Conservation (phyloP, 202 grass and related monocot species). For the Eragrostis tef region DNA sequence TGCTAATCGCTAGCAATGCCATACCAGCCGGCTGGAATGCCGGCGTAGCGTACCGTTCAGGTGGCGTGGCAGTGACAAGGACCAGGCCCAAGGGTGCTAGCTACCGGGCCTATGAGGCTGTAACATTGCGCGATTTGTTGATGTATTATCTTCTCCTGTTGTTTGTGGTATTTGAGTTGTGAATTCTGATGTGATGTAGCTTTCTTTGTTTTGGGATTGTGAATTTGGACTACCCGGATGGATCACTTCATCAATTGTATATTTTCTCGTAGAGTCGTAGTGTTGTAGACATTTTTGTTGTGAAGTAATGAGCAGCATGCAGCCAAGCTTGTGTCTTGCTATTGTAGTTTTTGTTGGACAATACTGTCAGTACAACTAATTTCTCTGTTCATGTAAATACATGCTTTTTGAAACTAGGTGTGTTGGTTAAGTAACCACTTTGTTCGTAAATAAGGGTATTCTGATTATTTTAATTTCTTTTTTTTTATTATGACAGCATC, state of each 20-base stretch:
- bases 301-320: background rate
- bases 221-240: background rate
- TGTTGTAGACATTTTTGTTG: slow-evolving; percentile 1
- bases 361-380: too few relatives aligned
- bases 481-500: too few relatives aligned
- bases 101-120: background rate
- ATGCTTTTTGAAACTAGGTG: too few relatives aligned
- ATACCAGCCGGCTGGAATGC: slow-evolving; percentile 65
- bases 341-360: too few relatives aligned
- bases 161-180: slow-evolving; percentile 22
- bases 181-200: background rate
- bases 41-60: slow-evolving; percentile 50
- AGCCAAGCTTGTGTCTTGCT: too few relatives aligned
- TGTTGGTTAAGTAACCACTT: too few relatives aligned
- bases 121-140: background rate
- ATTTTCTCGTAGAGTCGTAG: slow-evolving; percentile 1
- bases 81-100: slow-evolving; percentile 14
- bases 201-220: background rate
- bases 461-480: too few relatives aligned
- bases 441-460: too few relatives aligned
- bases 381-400: too few relatives aligned
- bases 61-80: slow-evolving; percentile 39
- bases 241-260: background rate
- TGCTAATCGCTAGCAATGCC: slow-evolving; percentile 58
- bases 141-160: slow-evolving; percentile 34